A percentile compares a stretch with the other conserved stretches of the same genome.
Conservation (phyloP, 192 early-diverging fungal species). For the Thamnidium elegans region DNA sequence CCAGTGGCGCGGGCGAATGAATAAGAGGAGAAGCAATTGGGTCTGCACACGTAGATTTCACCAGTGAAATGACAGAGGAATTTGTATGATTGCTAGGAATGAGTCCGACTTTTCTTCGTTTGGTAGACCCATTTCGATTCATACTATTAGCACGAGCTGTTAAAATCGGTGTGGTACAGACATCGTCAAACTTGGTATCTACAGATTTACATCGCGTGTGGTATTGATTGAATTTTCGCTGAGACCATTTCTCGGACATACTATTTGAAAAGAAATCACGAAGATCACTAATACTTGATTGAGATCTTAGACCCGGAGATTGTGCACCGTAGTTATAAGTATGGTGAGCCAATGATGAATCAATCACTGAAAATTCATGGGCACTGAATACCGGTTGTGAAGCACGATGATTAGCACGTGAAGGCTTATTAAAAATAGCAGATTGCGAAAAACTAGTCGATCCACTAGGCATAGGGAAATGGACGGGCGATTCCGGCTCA, state of each 20-base stretch:
- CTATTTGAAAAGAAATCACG: slow-evolving; percentile 18
- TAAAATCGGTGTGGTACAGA: slow-evolving; percentile 32
- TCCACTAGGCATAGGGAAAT: not conserved
- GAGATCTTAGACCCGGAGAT: not conserved
- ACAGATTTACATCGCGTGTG: slow-evolving; percentile 19
- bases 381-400: slow-evolving; percentile 4
- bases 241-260: slow-evolving; percentile 26
- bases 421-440: not conserved
- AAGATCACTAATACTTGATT: slow-evolving; percentile 22
- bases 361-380: not conserved
- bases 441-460: not conserved
- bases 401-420: not conserved
- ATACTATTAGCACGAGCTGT: slow-evolving; percentile 22
- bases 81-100: not conserved
- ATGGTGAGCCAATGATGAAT: not conserved
- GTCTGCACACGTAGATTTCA: not conserved
- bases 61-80: not conserved
- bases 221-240: slow-evolving; percentile 25
- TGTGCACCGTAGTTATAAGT: not conserved
- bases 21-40: not conserved
- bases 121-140: slow-evolving; percentile 2
- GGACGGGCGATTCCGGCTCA: not conserved
- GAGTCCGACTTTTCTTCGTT: not conserved
- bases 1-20: not conserved
- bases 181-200: slow-evolving; percentile 31